A percentile compares a stretch with the other conserved stretches of the same genome.
phyloP scores from a whole-genome alignment of 306 rosid species.

The Erythrophleum fordii region DNA sequence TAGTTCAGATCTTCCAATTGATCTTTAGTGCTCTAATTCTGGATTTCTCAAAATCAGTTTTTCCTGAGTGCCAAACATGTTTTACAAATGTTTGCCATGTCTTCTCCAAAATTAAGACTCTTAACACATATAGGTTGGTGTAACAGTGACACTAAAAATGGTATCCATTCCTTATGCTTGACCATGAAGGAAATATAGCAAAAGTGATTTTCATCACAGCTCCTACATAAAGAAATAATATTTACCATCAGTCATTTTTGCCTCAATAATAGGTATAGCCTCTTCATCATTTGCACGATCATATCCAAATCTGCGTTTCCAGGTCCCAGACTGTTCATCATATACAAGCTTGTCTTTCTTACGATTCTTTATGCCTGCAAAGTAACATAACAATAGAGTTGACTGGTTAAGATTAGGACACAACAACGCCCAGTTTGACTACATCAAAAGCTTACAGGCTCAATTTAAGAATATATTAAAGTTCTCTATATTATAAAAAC shows the following conservation, averaged over 20 bases:
- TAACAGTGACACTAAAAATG: not conserved
- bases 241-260: slow-evolving; percentile 85
- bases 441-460: not conserved
- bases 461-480: not conserved
- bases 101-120: not conserved
- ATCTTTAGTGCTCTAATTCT: not conserved
- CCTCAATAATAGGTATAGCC: slow-evolving; percentile 84
- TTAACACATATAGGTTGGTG: not conserved
- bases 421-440: slow-evolving; percentile 17
- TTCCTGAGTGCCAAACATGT: not conserved
- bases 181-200: not conserved
- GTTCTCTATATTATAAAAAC: not conserved
- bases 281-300: slow-evolving; percentile 92
- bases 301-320: slow-evolving; percentile 88
- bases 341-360: slow-evolving; percentile 71
- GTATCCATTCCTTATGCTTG: not conserved
- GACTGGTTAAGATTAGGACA: not conserved
- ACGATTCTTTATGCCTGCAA: slow-evolving; percentile 76
- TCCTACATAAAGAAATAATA: not conserved
- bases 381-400: slow-evolving; percentile 8
- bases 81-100: not conserved
- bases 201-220: not conserved
- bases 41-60: not conserved
- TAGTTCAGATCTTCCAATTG: not conserved
- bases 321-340: slow-evolving; percentile 74